A percentile compares a stretch with the other conserved stretches of the same genome.
Conservation (phyloP, 1,284 basidiomycete genomes). For the Gastroboletus turbinatus region DNA sequence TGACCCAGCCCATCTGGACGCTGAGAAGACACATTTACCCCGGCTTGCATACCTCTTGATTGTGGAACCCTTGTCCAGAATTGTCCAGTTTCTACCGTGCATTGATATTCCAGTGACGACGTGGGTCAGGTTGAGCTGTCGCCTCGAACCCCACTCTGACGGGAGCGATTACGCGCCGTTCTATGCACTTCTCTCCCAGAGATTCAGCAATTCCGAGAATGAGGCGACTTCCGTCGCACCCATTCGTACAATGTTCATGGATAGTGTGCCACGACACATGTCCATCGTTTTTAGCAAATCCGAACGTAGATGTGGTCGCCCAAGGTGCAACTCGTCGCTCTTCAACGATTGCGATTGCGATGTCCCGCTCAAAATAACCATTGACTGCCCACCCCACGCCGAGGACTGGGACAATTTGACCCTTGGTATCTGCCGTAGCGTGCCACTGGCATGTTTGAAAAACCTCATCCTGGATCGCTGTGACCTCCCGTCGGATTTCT, state of each 20-base stretch:
- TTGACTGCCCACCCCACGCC: neutral
- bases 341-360: neutral
- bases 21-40: neutral
- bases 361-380: neutral
- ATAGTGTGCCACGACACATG: no score
- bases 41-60: neutral
- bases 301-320: neutral
- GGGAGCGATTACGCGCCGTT: neutral
- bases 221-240: neutral
- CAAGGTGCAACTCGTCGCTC: neutral
- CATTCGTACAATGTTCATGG: neutral
- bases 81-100: neutral
- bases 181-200: neutral
- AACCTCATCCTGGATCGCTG: neutral
- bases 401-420: neutral
- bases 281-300: neutral
- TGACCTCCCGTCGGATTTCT: neutral
- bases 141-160: neutral
- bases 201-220: neutral
- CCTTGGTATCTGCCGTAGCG: conserved; percentile 1
- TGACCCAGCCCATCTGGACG: neutral
- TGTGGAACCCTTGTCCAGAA: neutral
- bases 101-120: neutral
- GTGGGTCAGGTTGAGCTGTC: neutral
- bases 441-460: neutral